phyloP scores from a whole-genome alignment of 2,329 filamentous ascomycete species.

The Xylariaceae sp. region DNA sequence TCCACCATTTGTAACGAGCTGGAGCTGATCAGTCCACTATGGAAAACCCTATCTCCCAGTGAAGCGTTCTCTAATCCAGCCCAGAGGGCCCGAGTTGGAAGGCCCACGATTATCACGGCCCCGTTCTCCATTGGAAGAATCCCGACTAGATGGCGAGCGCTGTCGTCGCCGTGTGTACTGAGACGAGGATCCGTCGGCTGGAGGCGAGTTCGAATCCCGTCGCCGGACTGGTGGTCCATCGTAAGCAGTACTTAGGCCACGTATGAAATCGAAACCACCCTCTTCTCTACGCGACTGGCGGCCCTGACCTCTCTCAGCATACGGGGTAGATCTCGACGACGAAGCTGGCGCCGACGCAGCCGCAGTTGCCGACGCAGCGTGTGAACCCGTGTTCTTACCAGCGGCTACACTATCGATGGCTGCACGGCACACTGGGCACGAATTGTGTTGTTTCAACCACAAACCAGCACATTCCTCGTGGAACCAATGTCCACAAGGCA shows the following conservation, averaged over 20 bases:
- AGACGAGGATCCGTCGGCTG: constrained; percentile 18
- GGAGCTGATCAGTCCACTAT: not conserved
- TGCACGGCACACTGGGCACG: constrained; percentile 75
- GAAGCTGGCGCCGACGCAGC: constrained; percentile 20
- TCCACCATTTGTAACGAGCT: not conserved
- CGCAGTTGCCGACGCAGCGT: not conserved
- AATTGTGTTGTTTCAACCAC: constrained; percentile 88
- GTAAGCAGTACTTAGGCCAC: constrained; percentile 12
- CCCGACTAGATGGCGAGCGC: constrained; percentile 26
- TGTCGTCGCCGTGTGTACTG: constrained; percentile 23
- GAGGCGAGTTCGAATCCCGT: constrained; percentile 27
- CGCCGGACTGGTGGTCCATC: constrained; percentile 16
- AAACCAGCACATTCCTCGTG: constrained; percentile 74
- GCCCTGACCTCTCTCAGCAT: constrained; percentile 22
- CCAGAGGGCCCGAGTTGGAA: constrained; percentile 36
- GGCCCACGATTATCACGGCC: constrained; percentile 32
- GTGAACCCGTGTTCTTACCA: constrained; percentile 15
- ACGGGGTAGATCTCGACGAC: constrained; percentile 14
- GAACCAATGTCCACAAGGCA: constrained; percentile 94
- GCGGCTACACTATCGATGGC: constrained; percentile 42
- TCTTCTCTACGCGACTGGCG: constrained; percentile 21
- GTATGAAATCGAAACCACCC: constrained; percentile 21
- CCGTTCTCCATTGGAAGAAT: constrained; percentile 27
- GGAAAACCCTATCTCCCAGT: constrained; percentile 23
- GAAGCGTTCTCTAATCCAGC: constrained; percentile 42